Evolutionary conservation across 2,329 filamentous ascomycete species (phyloP).

Genomic region (Tolypocladium sp.): DNA sequence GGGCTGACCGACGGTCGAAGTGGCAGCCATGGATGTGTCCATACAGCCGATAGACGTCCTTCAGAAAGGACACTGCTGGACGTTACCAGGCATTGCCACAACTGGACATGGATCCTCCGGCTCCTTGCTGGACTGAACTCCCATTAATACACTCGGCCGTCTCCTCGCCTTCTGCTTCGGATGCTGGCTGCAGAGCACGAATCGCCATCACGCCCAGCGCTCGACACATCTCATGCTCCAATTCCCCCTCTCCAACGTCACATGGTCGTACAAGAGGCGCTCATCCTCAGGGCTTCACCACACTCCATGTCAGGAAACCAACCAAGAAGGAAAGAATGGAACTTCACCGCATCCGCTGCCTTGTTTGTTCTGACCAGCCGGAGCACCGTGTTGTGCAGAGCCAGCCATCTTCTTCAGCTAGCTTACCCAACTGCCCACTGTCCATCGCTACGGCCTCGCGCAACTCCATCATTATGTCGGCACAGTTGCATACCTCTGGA

Average conservation of each 20-base stretch:
- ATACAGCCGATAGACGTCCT: background rate
- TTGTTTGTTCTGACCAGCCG: background rate
- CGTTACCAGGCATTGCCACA: background rate
- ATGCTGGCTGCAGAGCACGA: background rate
- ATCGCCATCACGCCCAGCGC: background rate
- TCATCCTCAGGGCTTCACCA: background rate
- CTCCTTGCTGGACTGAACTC: background rate
- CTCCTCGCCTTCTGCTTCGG: background rate
- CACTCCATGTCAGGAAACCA: background rate
- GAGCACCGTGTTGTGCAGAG: background rate
- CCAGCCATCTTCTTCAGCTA: background rate
- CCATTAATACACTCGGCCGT: background rate
- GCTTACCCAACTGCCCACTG: background rate
- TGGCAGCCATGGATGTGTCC: no score
- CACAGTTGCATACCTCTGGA: background rate
- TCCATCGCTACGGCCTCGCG: background rate
- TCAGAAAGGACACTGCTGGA: background rate
- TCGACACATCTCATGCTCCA: background rate
- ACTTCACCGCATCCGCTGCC: background rate
- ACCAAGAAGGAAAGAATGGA: background rate
- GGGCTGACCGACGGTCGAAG: no score
- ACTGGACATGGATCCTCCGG: background rate
- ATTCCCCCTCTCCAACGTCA: background rate
- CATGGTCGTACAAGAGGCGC: background rate
- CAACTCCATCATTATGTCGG: background rate